Conservation (phyloP, 106 monocot genomes). For the Xerophyta viscosa region DNA sequence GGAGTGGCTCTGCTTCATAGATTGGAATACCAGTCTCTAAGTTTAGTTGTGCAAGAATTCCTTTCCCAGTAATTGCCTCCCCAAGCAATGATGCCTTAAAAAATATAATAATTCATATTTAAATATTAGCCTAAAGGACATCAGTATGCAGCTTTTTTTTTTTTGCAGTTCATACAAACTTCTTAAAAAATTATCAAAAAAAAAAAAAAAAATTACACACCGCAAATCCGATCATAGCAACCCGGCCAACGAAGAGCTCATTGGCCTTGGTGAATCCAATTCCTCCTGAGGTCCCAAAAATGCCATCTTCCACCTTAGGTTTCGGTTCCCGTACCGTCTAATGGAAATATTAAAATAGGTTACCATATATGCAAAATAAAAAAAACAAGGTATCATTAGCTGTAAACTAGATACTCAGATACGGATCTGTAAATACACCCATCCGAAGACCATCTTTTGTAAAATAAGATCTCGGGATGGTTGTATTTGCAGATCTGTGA, state of each 20-base stretch:
- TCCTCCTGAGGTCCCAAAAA: conserved; percentile 96
- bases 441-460: too few species aligned
- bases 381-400: too few species aligned
- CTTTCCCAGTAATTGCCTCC: conserved; percentile 90
- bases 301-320: conserved; percentile 75
- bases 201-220: conserved; percentile 19
- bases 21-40: conserved; percentile 95
- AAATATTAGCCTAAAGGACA: too few species aligned
- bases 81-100: conserved; percentile 74
- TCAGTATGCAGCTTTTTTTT: too few species aligned
- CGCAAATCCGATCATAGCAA: conserved; percentile 97
- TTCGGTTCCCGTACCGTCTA: conserved; percentile 24
- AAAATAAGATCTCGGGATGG: too few species aligned
- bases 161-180: background rate
- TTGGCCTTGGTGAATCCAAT: conserved; percentile 96
- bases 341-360: background rate
- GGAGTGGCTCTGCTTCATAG: conserved; percentile 92
- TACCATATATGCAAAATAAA: background rate
- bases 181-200: background rate
- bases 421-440: too few species aligned
- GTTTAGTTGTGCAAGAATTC: conserved; percentile 87
- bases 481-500: too few species aligned
- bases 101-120: too few species aligned
- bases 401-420: too few species aligned
- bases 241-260: conserved; percentile 93